phyloP scores from a whole-genome alignment of 768 basidiomycete species.

The Boletellus sp. region DNA sequence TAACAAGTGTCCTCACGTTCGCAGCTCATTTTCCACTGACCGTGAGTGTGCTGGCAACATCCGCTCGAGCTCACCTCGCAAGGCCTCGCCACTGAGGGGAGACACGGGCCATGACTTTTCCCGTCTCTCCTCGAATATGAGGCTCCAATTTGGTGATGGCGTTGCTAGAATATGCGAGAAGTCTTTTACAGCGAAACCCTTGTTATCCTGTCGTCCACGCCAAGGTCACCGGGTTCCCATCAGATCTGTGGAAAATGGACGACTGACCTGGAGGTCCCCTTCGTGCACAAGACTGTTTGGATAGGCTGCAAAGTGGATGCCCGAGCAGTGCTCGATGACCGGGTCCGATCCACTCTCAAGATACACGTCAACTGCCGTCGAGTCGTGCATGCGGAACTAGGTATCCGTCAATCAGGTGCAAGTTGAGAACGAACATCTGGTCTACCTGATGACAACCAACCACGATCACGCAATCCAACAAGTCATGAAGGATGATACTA shows the following conservation, averaged over 20 bases:
- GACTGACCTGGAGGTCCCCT: slow-evolving; percentile 14
- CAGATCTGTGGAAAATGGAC: not conserved
- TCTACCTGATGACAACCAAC: slow-evolving; percentile 79
- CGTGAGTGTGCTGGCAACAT: slow-evolving; percentile 11
- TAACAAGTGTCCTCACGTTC: not conserved
- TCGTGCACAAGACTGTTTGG: slow-evolving; percentile 34
- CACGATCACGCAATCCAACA: slow-evolving; percentile 60
- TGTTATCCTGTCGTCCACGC: slow-evolving; percentile 26
- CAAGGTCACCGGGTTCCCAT: not conserved
- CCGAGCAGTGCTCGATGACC: slow-evolving; percentile 71
- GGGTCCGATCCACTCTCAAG: slow-evolving; percentile 68
- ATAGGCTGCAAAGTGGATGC: slow-evolving; percentile 63
- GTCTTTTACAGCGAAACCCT: slow-evolving; percentile 62
- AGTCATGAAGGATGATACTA: slow-evolving; percentile 67
- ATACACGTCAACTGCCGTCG: slow-evolving; percentile 59
- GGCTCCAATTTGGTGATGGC: slow-evolving; percentile 73
- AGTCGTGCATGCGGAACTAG: slow-evolving; percentile 88
- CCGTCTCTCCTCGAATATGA: slow-evolving; percentile 11
- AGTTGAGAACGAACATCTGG: not conserved
- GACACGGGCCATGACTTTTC: slow-evolving; percentile 23
- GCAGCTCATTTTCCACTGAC: not conserved
- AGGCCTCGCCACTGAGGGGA: slow-evolving; percentile 12
- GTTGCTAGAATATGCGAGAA: slow-evolving; percentile 79
- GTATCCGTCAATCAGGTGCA: not conserved
- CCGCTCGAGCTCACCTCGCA: slow-evolving; percentile 16